phyloP scores from a whole-genome alignment of 2,329 filamentous ascomycete genomes.

The Aspergillus brasiliensis region DNA sequence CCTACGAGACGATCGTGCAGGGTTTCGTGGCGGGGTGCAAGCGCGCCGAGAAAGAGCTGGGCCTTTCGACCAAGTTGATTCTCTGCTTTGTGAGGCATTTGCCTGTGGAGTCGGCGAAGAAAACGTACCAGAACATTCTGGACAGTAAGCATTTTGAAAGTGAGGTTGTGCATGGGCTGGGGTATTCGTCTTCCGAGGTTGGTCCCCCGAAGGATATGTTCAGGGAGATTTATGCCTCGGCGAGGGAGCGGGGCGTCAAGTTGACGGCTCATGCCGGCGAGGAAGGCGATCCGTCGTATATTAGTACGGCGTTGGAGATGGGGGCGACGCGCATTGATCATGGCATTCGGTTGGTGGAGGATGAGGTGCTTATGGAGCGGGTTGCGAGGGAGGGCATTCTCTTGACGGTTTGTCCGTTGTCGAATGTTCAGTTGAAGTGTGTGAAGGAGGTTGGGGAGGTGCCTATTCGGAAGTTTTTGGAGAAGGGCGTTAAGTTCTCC shows the following conservation, averaged over 20 bases:
- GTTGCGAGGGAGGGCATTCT: slow-evolving; percentile 62
- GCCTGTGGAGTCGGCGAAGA: slow-evolving; percentile 59
- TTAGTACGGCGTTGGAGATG: slow-evolving; percentile 66
- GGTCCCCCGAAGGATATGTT: slow-evolving; percentile 62
- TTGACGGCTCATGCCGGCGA: slow-evolving; percentile 77
- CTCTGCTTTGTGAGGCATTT: slow-evolving; percentile 74
- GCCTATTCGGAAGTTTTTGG: slow-evolving; percentile 65
- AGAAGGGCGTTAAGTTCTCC: slow-evolving; percentile 66
- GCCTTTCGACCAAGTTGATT: slow-evolving; percentile 66
- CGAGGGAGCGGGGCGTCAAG: slow-evolving; percentile 55
- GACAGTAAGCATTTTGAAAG: slow-evolving; percentile 44
- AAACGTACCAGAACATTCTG: slow-evolving; percentile 44
- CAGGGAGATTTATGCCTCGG: slow-evolving; percentile 61
- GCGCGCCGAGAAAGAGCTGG: slow-evolving; percentile 64
- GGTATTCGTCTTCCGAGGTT: slow-evolving; percentile 66
- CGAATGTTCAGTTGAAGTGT: slow-evolving; percentile 67
- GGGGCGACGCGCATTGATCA: slow-evolving; percentile 72
- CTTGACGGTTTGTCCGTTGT: slow-evolving; percentile 72
- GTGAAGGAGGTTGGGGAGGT: slow-evolving; percentile 56
- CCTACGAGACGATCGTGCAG: slow-evolving; percentile 63
- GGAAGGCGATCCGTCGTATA: slow-evolving; percentile 69
- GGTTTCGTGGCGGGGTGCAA: slow-evolving; percentile 64
- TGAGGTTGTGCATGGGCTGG: slow-evolving; percentile 63
- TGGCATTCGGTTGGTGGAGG: slow-evolving; percentile 66
- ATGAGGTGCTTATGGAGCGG: slow-evolving; percentile 59